Evolutionary conservation across 352 stramenopile genomes (phyloP).

Genomic region (Pythium aphanidermatum): DNA sequence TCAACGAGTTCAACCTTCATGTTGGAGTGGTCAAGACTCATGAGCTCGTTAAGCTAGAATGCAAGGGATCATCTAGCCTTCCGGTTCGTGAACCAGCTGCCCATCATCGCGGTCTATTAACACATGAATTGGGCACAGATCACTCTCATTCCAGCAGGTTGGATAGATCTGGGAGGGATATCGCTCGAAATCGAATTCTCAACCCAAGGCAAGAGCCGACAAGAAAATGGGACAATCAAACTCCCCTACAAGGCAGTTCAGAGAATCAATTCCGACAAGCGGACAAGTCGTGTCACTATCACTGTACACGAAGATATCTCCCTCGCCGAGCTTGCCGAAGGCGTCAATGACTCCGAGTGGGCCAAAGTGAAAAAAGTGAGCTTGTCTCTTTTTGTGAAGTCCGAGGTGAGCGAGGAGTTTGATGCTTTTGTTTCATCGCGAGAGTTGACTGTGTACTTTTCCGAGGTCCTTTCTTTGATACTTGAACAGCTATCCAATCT

Average conservation of each 20-base stretch:
- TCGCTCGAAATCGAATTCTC: conserved; percentile 22
- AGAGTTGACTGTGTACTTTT: too few species aligned
- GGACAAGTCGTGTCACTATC: background rate
- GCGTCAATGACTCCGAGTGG: background rate
- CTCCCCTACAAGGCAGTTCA: conserved; percentile 18
- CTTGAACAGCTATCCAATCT: too few species aligned
- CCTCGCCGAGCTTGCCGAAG: conserved; percentile 7
- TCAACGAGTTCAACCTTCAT: conserved; percentile 28
- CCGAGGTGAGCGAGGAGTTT: too few species aligned
- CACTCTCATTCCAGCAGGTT: conserved; percentile 8
- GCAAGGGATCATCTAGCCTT: background rate
- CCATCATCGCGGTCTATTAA: too few species aligned
- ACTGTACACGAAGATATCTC: background rate
- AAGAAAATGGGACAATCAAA: conserved; percentile 13
- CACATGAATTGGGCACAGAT: background rate
- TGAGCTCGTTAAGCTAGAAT: background rate
- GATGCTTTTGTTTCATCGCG: too few species aligned
- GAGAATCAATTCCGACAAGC: background rate
- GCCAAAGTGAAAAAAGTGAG: background rate
- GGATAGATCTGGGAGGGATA: conserved; percentile 26
- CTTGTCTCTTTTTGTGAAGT: conserved; percentile 1
- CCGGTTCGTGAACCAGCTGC: too few species aligned
- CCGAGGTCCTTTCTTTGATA: too few species aligned
- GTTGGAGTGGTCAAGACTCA: conserved; percentile 27
- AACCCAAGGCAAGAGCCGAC: background rate